A percentile compares a stretch with the other conserved stretches of the same genome.
Evolutionary conservation across 768 basidiomycete genomes (phyloP).

Genomic region (Lanmaoa pseudosensibilis): DNA sequence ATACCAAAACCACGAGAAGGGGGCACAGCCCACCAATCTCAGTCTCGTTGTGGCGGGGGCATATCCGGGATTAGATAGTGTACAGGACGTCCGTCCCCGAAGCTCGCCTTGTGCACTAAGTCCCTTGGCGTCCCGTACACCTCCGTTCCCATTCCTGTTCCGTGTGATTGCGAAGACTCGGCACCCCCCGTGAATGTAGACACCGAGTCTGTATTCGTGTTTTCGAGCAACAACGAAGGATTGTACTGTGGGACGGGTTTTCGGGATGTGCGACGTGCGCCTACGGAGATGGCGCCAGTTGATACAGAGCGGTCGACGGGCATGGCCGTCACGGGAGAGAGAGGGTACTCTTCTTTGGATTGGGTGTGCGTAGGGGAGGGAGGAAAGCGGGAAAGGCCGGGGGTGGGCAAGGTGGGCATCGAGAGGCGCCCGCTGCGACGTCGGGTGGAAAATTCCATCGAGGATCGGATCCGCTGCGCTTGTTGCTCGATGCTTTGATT

Average conservation of each 20-base stretch:
- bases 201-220: constrained; percentile 20
- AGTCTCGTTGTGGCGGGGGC: constrained; percentile 39
- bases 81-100: constrained; percentile 46
- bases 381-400: constrained; percentile 14
- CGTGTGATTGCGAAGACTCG: constrained; percentile 32
- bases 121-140: constrained; percentile 12
- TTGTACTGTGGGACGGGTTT: constrained; percentile 61
- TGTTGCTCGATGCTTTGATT: constrained; percentile 29
- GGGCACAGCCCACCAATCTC: constrained; percentile 8
- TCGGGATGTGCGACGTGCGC: constrained; percentile 39
- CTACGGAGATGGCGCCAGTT: constrained; percentile 20
- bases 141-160: constrained; percentile 17
- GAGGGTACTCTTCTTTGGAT: constrained; percentile 32
- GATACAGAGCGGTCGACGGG: constrained; percentile 33
- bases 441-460: constrained; percentile 29
- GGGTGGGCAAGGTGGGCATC: constrained; percentile 27
- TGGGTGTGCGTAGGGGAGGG: constrained; percentile 18
- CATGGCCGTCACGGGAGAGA: constrained; percentile 21
- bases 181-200: constrained; percentile 22
- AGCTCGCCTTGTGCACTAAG: constrained; percentile 44
- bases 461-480: constrained; percentile 32
- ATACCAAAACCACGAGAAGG: not conserved
- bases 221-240: constrained; percentile 28
- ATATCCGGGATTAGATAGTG: constrained; percentile 64
- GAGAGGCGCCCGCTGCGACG: constrained; percentile 32